phyloP scores from a whole-genome alignment of 1,284 basidiomycete species.

The Pisolithus thermaeus region DNA sequence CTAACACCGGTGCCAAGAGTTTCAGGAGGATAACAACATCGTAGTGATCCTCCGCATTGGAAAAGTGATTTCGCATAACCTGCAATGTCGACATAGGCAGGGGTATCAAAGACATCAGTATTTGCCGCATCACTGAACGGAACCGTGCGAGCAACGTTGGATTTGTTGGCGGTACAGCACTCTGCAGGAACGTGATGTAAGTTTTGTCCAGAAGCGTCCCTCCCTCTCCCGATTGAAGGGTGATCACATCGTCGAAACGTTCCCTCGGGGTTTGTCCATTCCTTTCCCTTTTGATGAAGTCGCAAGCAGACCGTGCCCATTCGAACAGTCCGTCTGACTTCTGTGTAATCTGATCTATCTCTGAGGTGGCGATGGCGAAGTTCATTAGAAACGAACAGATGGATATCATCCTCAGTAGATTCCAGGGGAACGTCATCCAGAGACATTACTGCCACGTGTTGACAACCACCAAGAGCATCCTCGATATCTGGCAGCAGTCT shows the following conservation, averaged over 20 bases:
- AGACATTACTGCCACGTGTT: not conserved
- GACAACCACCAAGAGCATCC: not conserved
- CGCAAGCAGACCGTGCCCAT: constrained; percentile 3
- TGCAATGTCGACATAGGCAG: not conserved
- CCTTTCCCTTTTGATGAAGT: not conserved
- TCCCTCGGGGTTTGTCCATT: not conserved
- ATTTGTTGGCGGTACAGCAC: not conserved
- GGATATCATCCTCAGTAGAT: not conserved
- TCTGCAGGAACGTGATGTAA: not conserved
- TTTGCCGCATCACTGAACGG: constrained; percentile 2
- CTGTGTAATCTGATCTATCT: not conserved
- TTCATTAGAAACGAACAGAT: not conserved
- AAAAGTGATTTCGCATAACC: constrained; percentile 1
- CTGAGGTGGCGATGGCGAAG: not conserved
- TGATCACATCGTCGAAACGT: not conserved
- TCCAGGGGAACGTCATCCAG: not conserved
- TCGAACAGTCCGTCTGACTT: constrained; percentile 4
- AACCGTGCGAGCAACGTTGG: not conserved
- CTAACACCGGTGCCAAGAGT: constrained; percentile 1
- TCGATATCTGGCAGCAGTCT: not conserved
- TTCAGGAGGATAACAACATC: not conserved
- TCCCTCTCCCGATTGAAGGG: not conserved
- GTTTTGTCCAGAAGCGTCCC: not conserved
- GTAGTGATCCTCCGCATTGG: not conserved
- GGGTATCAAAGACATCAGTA: not conserved